phyloP scores from a whole-genome alignment of 768 basidiomycete genomes.

The Boletus reticuloceps region DNA sequence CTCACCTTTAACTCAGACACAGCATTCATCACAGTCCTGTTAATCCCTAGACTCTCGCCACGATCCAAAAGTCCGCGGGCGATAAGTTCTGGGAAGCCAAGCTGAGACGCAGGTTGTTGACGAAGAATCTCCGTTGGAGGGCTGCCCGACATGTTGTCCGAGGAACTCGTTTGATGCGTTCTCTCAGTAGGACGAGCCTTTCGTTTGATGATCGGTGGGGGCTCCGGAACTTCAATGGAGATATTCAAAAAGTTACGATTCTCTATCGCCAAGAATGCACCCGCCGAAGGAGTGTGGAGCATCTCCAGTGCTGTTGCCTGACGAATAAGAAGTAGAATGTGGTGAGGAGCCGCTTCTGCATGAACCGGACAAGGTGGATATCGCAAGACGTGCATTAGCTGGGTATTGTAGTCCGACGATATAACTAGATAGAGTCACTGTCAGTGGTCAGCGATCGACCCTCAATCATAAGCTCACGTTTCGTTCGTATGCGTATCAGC shows the following conservation, averaged over 20 bases:
- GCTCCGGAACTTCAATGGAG: constrained; percentile 59
- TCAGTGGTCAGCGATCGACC: constrained; percentile 7
- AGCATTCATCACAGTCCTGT: constrained; percentile 78
- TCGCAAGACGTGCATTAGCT: constrained; percentile 80
- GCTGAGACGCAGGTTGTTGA: constrained; percentile 41
- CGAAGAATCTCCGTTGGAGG: constrained; percentile 34
- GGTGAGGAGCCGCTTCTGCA: constrained; percentile 45
- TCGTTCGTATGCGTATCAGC: constrained; percentile 90
- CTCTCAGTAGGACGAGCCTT: constrained; percentile 33
- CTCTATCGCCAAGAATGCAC: constrained; percentile 76
- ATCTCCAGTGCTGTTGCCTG: constrained; percentile 82
- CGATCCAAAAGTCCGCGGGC: constrained; percentile 71
- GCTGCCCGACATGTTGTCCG: constrained; percentile 17
- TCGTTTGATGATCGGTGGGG: constrained; percentile 37
- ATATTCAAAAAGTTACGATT: constrained; percentile 79
- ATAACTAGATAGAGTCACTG: constrained; percentile 54
- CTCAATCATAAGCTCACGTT: constrained; percentile 51
- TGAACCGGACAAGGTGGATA: constrained; percentile 57
- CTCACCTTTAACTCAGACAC: constrained; percentile 74
- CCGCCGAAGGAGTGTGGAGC: constrained; percentile 70
- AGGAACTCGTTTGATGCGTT: constrained; percentile 25
- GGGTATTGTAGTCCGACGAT: constrained; percentile 79
- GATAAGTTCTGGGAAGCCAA: constrained; percentile 69
- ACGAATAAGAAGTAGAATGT: constrained; percentile 67
- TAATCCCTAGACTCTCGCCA: constrained; percentile 79